These are phyloP conservation scores for Ceratobasidium sp. DNA, from an alignment of 1,284 basidiomycete genomes.

Conservation along the genomic window DNA sequence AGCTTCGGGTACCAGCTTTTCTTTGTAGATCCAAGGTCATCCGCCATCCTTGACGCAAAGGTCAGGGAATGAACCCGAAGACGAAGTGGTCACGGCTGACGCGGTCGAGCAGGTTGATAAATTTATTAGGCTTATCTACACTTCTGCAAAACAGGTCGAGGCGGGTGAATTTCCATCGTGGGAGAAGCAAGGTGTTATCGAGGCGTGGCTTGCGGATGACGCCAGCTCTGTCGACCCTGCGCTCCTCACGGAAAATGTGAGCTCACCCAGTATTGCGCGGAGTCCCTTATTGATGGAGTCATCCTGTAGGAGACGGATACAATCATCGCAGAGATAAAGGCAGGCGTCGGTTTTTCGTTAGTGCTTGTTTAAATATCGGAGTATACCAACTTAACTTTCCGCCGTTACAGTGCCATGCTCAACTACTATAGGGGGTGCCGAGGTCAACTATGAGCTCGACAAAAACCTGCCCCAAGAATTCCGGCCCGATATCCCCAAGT, in stretches of 20 bases:
- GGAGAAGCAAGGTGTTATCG: conserved; percentile 30
- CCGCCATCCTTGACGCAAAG: conserved; percentile 35
- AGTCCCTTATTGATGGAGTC: background rate
- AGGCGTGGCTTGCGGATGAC: conserved; percentile 15
- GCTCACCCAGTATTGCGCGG: background rate
- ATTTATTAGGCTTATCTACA: conserved; percentile 18
- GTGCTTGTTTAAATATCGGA: background rate
- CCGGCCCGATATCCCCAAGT: conserved; percentile 37
- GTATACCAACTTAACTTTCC: background rate
- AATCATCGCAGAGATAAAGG: conserved; percentile 28
- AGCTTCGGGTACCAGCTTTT: conserved; percentile 40
- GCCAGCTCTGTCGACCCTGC: background rate
- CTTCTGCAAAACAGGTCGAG: conserved; percentile 8
- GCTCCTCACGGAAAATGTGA: conserved; percentile 21
- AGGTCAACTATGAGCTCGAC: conserved; percentile 33
- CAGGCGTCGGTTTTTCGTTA: conserved; percentile 33
- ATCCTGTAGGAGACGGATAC: conserved; percentile 27
- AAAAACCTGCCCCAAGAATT: conserved; percentile 34
- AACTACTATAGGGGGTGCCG: conserved; percentile 29
- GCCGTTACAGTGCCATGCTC: conserved; percentile 28
- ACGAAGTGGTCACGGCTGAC: background rate
- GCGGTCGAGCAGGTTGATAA: conserved; percentile 15
- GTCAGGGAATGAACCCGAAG: background rate
- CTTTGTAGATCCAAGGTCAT: conserved; percentile 25
- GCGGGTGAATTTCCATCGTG: background rate